Percentiles rank a stretch among this genome's conserved stretches.
Conservation (phyloP, 495 filamentous ascomycete species). For the Corynascus novoguineensis region DNA sequence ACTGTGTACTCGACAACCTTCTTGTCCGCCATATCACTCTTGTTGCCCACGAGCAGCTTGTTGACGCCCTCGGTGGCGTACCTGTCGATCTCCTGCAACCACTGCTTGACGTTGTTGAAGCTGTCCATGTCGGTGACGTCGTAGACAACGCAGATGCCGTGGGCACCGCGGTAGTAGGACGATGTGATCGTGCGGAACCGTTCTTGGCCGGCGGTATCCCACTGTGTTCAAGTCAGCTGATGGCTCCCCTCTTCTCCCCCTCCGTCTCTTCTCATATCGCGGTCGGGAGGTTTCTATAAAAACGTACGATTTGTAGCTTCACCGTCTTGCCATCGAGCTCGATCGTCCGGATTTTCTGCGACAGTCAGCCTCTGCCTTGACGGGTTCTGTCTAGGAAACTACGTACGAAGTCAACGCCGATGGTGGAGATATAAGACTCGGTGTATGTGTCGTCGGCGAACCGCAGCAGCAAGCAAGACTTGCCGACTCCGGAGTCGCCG, state of each 20-base stretch:
- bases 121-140: conserved; percentile 99
- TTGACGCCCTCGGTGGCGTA: conserved; percentile 99
- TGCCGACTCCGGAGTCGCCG: conserved; percentile 98
- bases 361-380: conserved; percentile 22
- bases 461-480: conserved; percentile 94
- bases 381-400: background rate
- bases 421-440: conserved; percentile 99
- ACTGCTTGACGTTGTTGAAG: conserved; percentile 99
- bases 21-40: conserved; percentile 99
- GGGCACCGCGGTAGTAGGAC: conserved; percentile 96
- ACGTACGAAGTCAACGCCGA: conserved; percentile 97
- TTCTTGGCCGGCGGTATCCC: conserved; percentile 98
- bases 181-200: conserved; percentile 99
- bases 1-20: conserved; percentile 99
- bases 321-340: conserved; percentile 99
- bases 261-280: background rate
- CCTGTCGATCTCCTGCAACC: conserved; percentile 98
- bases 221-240: conserved; percentile 50
- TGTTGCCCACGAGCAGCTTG: conserved; percentile 98
- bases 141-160: conserved; percentile 99
- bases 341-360: conserved; percentile 98
- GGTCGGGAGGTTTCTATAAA: background rate
- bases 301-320: conserved; percentile 94
- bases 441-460: conserved; percentile 99
- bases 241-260: background rate